These are phyloP conservation scores for Aspergillus sp. DNA, from an alignment of 2,329 filamentous ascomycete genomes.

Conservation along the genomic window DNA sequence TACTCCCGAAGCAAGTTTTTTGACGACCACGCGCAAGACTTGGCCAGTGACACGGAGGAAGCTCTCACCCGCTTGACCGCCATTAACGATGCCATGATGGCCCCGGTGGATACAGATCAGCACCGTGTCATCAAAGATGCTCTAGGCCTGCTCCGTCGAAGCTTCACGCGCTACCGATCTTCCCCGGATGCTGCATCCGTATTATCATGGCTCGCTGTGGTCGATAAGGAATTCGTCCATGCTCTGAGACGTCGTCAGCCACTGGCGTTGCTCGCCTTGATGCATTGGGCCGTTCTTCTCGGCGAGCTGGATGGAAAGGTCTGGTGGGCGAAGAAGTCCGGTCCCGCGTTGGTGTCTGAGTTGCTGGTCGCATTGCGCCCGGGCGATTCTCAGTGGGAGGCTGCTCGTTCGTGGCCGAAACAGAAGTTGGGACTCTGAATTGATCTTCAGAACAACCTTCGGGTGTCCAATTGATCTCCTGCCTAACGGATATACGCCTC, in stretches of 20 bases:
- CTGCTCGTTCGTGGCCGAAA: conserved; percentile 29
- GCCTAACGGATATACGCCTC: too few relatives aligned
- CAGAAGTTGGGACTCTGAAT: conserved; percentile 26
- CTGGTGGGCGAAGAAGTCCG: conserved; percentile 37
- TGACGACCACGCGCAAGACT: conserved; percentile 30
- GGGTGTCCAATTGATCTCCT: too few relatives aligned
- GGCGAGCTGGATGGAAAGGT: conserved; percentile 28
- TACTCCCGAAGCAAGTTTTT: conserved; percentile 48
- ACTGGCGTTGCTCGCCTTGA: conserved; percentile 30
- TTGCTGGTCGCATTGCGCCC: conserved; percentile 20
- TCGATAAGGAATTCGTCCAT: conserved; percentile 32
- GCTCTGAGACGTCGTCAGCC: conserved; percentile 28
- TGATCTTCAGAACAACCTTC: background rate
- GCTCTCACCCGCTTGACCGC: conserved; percentile 27
- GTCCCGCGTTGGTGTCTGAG: conserved; percentile 27
- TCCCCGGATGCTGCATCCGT: conserved; percentile 28
- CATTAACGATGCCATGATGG: conserved; percentile 28
- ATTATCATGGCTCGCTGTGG: conserved; percentile 32
- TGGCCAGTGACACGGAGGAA: conserved; percentile 24
- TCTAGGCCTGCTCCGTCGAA: conserved; percentile 26
- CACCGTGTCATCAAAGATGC: conserved; percentile 30
- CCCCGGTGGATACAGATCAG: conserved; percentile 22
- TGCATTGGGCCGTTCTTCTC: conserved; percentile 36
- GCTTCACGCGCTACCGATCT: conserved; percentile 25
- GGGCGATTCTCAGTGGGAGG: conserved; percentile 22